Conservation (phyloP, 192 early-diverging fungal species). For the Coemansia sp. region DNA sequence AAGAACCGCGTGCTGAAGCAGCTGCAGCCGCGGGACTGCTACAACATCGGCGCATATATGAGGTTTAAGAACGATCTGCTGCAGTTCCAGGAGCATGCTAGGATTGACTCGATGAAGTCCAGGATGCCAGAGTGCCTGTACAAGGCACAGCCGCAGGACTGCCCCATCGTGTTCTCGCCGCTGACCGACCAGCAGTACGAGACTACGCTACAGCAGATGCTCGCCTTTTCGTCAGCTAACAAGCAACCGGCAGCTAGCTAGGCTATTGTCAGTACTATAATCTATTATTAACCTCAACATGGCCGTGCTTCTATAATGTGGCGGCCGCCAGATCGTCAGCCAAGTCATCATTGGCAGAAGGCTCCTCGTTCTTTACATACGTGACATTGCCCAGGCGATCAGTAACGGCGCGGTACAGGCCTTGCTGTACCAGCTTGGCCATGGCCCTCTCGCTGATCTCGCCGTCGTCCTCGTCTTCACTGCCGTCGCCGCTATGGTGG, state of each 20-base stretch:
- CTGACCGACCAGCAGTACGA: conserved; percentile 43
- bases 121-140: conserved; percentile 35
- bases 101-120: conserved; percentile 40
- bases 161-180: conserved; percentile 48
- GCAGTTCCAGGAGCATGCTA: conserved; percentile 43
- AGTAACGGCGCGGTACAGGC: conserved; percentile 24
- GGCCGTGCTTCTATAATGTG: background rate
- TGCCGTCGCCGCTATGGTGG: conserved; percentile 10
- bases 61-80: conserved; percentile 45
- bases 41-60: conserved; percentile 47
- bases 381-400: conserved; percentile 45
- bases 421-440: conserved; percentile 40
- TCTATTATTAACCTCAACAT: background rate
- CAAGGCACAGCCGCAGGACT: conserved; percentile 36
- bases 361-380: conserved; percentile 19
- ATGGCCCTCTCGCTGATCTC: conserved; percentile 29
- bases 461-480: conserved; percentile 11
- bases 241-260: conserved; percentile 2
- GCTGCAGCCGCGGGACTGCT: conserved; percentile 44
- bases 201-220: conserved; percentile 30
- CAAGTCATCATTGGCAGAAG: background rate
- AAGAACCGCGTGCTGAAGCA: conserved; percentile 71
- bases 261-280: background rate
- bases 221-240: background rate
- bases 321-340: background rate